Base-by-base conservation (phyloP, 352 stramenopile genomes). In the Globisporangium yorkense region DNA sequence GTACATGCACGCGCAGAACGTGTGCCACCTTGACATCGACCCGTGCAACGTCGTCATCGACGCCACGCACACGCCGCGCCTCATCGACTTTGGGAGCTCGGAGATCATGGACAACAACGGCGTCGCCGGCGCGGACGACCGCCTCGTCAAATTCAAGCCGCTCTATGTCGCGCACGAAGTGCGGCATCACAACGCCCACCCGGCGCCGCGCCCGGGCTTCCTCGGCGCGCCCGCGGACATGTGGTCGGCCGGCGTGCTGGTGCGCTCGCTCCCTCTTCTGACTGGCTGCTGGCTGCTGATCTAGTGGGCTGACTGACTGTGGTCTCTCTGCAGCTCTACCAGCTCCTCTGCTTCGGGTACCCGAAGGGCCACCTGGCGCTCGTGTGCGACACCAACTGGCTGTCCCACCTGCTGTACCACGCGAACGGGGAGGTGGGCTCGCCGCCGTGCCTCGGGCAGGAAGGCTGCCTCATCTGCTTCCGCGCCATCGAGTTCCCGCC, bases 31-130 rank as follows among this genome's bases (percentile, higher is more conserved):
- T 41, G 84, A 94, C 48, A 68, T 94, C 12, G 82, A 94, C 48
- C 80, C 80, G 55, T 87, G 77, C 68, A 92, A 92, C 62, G 65
- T 94, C 20, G 79, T 91, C 20, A 82, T 94, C 15, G 81, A 94
- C 46, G 29, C 51, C 0, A 61, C 69, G 7, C 65, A 66, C 24
- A 80, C 73, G 10, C 74, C 80, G 44, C 74, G 80, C 20, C 68
- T 94, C 27, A 87, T 91, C 21, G 84, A 94, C 63, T 94, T 90
- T 67, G 84, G 84, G 40, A 92, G 82, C 68, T 84, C 75, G 13
- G 75, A 87, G 68, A 83, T 88, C 68, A 87, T 89, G 77, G 74
- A 69, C 9, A 77, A 84, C 56, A 78, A 85, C 50, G 77, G 80
- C 37, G 54, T 70, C n/a, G 82, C 77, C 0, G 79, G 82, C 44